These are phyloP conservation scores for Tolypocladium inflatum DNA, from an alignment of 2,329 filamentous ascomycete species.

Conservation along the genomic window DNA sequence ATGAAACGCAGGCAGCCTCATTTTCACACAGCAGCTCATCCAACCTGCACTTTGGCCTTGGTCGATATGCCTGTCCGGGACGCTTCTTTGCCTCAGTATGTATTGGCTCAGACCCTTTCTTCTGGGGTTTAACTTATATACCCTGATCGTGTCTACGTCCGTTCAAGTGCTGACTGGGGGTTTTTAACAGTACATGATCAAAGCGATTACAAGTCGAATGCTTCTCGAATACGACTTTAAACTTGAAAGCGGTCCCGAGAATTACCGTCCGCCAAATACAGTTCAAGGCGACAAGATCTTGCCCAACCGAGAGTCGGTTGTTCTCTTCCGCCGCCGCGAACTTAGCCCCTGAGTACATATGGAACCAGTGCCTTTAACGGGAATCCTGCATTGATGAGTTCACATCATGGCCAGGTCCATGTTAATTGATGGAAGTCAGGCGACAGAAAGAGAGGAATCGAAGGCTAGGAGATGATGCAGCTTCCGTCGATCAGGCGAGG, in stretches of 20 bases:
- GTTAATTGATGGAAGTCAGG: neutral
- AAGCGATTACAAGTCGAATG: constrained; percentile 6
- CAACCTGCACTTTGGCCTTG: constrained; percentile 9
- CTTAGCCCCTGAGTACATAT: neutral
- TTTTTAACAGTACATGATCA: constrained; percentile 6
- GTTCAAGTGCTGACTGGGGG: neutral
- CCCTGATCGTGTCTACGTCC: neutral
- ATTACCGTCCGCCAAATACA: constrained; percentile 5
- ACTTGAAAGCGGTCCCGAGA: neutral
- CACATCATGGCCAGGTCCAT: neutral
- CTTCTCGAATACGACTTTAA: constrained; percentile 8
- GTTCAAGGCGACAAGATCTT: constrained; percentile 8
- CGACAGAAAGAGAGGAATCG: too few relatives aligned
- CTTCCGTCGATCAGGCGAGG: neutral
- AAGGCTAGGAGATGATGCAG: neutral
- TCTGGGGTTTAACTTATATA: neutral
- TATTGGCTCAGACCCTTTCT: neutral
- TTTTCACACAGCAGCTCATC: constrained; percentile 7
- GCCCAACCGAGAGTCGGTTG: constrained; percentile 3
- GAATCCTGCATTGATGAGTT: too few relatives aligned
- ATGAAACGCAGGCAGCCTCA: neutral
- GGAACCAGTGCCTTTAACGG: too few relatives aligned
- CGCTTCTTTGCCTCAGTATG: constrained; percentile 9
- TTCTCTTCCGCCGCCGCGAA: constrained; percentile 4
- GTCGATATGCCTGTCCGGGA: constrained; percentile 9